Evolutionary conservation across 176 grass and related monocot species (phyloP).

Genomic region (Eremochloa ophiuroides): DNA sequence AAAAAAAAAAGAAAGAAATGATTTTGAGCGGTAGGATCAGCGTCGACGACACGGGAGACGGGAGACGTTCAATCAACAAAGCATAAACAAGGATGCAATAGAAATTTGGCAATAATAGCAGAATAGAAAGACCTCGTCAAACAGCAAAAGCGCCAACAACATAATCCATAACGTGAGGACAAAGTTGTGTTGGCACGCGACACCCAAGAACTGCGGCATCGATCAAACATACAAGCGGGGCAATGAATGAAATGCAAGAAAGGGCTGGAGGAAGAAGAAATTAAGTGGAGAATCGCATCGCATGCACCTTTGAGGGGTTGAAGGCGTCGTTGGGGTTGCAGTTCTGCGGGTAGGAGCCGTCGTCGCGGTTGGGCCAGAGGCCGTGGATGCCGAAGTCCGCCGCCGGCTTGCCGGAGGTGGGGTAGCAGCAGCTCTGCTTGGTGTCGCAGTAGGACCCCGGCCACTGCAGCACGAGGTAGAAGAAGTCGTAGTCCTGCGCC

Average conservation of each 20-base stretch:
- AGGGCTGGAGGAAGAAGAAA: not conserved
- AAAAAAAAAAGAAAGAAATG: too few species aligned
- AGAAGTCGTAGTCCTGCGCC: slow-evolving; percentile 79
- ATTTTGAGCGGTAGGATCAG: too few species aligned
- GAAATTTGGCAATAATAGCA: too few species aligned
- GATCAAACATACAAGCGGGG: too few species aligned
- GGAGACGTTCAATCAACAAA: too few species aligned
- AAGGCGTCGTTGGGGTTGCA: slow-evolving; percentile 49
- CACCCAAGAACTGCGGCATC: not conserved
- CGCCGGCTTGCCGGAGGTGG: slow-evolving; percentile 68
- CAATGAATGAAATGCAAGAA: too few species aligned
- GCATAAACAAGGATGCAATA: too few species aligned
- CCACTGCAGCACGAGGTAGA: slow-evolving; percentile 92
- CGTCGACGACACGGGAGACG: too few species aligned
- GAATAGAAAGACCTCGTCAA: too few species aligned
- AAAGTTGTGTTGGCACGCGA: too few species aligned
- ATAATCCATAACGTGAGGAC: too few species aligned
- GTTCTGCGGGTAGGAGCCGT: slow-evolving; percentile 86
- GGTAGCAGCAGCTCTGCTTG: slow-evolving; percentile 85
- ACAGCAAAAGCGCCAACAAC: too few species aligned
- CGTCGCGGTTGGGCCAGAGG: slow-evolving; percentile 91
- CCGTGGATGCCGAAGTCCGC: slow-evolving; percentile 97
- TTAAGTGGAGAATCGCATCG: not conserved
- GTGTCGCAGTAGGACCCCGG: slow-evolving; percentile 91
- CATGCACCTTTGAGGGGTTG: slow-evolving; percentile 60